These are phyloP conservation scores for Balakata baccata DNA, from an alignment of 345 rosid species.

Conservation along the genomic window DNA sequence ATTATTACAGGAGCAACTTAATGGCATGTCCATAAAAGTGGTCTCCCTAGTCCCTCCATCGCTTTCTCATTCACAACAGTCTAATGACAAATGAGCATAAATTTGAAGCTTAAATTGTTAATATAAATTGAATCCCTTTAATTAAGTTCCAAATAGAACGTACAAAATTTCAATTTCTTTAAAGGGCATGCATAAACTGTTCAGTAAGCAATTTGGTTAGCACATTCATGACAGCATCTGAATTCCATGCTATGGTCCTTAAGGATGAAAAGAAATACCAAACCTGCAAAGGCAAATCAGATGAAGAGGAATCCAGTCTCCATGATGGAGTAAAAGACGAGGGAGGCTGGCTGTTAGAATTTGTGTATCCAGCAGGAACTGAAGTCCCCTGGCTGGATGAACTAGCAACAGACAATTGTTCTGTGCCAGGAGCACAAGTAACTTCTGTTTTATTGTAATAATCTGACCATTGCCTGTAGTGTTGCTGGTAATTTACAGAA, in stretches of 20 bases:
- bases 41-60: not conserved
- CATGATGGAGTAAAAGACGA: conserved; percentile 48
- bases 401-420: conserved; percentile 58
- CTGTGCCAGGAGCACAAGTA: conserved; percentile 98
- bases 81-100: not conserved
- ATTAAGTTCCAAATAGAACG: not conserved
- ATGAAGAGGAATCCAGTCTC: conserved; percentile 61
- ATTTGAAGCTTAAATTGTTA: not conserved
- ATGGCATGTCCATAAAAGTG: not conserved
- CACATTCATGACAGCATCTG: not conserved
- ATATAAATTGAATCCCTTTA: not conserved
- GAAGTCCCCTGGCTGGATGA: conserved; percentile 54
- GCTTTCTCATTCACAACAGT: not conserved
- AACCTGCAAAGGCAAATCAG: conserved; percentile 76
- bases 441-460: conserved; percentile 88
- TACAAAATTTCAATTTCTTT: not conserved
- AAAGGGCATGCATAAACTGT: not conserved
- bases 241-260: not conserved
- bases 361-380: conserved; percentile 50
- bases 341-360: conserved; percentile 59
- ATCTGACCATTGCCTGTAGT: conserved; percentile 80
- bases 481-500: conserved; percentile 70
- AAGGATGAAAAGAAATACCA: conserved; percentile 6
- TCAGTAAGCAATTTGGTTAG: conserved; percentile 1
- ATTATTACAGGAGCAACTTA: not conserved